Conservation (phyloP, 371 early-diverging fungal species). For the Mucor ambiguus region DNA sequence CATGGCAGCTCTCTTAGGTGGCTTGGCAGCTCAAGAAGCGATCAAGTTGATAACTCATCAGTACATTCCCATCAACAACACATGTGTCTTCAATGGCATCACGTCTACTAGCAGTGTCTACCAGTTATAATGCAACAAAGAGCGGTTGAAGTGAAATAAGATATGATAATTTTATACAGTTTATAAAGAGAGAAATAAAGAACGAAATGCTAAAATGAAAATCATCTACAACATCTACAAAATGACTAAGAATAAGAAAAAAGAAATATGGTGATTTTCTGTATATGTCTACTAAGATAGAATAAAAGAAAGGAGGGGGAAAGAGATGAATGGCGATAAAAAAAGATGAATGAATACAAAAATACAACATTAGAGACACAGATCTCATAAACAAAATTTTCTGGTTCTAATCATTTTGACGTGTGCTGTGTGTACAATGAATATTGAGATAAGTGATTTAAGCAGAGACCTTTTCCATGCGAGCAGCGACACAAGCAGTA, state of each 20-base stretch:
- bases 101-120: constrained; percentile 55
- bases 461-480: constrained; percentile 27
- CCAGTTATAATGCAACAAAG: constrained; percentile 27
- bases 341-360: constrained; percentile 1
- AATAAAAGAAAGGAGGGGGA: neutral
- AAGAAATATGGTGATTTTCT: constrained; percentile 4
- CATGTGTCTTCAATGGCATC: constrained; percentile 83
- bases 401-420: neutral
- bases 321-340: neutral
- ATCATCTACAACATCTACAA: neutral
- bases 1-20: constrained; percentile 89
- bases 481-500: constrained; percentile 51
- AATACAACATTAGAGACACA: constrained; percentile 2
- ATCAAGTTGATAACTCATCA: constrained; percentile 93
- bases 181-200: neutral
- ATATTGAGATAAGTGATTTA: neutral
- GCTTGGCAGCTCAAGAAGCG: constrained; percentile 92
- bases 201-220: constrained; percentile 4
- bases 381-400: neutral
- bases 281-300: neutral
- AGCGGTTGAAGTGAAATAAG: neutral
- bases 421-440: neutral
- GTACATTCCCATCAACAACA: constrained; percentile 89
- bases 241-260: neutral
- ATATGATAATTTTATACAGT: constrained; percentile 3